Evolutionary conservation across 805 yeast species (phyloP).

Genomic region (Wickerhamiella musiphila): DNA sequence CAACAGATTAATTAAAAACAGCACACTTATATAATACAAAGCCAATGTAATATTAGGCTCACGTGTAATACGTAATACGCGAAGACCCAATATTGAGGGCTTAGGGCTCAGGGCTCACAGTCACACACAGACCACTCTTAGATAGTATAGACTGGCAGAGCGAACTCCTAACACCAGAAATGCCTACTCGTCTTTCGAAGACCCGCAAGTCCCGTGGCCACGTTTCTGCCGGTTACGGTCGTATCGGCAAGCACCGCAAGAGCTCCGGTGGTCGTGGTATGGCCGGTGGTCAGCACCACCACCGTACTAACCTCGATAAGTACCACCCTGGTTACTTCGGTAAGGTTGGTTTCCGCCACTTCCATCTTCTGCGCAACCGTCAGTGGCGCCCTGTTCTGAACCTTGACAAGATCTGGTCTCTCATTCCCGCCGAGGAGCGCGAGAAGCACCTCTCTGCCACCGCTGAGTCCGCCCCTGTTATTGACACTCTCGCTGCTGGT

Average conservation of each 20-base stretch:
- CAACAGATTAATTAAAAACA: too few species aligned
- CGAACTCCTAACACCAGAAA: constrained; percentile 23
- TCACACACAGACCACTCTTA: constrained; percentile 1
- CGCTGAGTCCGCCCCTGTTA: constrained; percentile 90
- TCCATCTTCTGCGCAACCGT: constrained; percentile 87
- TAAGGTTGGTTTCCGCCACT: constrained; percentile 99
- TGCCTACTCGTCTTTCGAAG: constrained; percentile 99
- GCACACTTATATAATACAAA: neutral
- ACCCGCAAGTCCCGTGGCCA: constrained; percentile 99
- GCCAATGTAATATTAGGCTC: neutral
- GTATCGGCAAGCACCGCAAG: constrained; percentile 99
- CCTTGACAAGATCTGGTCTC: constrained; percentile 97
- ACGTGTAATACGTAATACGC: neutral
- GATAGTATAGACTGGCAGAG: neutral
- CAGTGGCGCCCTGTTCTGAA: constrained; percentile 97
- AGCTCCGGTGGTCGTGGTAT: constrained; percentile 99
- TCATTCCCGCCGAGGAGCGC: constrained; percentile 84
- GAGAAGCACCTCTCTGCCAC: constrained; percentile 83
- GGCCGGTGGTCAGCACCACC: constrained; percentile 99
- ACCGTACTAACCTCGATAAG: constrained; percentile 99
- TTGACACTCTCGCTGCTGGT: constrained; percentile 98
- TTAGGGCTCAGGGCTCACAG: constrained; percentile 1
- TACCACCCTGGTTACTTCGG: constrained; percentile 99
- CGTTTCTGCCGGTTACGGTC: constrained; percentile 99
- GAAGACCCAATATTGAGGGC: neutral